These are phyloP conservation scores for Spathaspora hagerdaliae DNA, from an alignment of 805 yeast genomes.

Conservation along the genomic window DNA sequence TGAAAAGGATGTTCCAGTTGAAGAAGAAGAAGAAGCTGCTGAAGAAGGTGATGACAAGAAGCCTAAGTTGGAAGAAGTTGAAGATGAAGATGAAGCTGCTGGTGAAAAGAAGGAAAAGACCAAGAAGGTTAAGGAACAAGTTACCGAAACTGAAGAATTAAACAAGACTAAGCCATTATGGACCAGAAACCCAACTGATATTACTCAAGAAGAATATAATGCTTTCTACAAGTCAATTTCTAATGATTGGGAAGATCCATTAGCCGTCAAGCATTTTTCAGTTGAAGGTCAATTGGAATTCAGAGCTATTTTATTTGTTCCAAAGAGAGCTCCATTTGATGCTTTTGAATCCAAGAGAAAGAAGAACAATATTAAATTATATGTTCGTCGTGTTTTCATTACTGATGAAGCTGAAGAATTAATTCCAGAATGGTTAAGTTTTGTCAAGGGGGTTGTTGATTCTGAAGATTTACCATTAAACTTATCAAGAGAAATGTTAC, in stretches of 20 bases:
- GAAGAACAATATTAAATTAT: slow-evolving; percentile 97
- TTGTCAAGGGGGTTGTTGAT: slow-evolving; percentile 99
- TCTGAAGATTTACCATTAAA: slow-evolving; percentile 99
- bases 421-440: slow-evolving; percentile 97
- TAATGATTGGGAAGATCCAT: slow-evolving; percentile 99
- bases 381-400: slow-evolving; percentile 98
- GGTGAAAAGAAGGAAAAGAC: slow-evolving; percentile 70
- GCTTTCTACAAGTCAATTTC: slow-evolving; percentile 99
- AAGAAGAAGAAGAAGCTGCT: slow-evolving; percentile 42
- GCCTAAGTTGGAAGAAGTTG: slow-evolving; percentile 74
- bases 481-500: slow-evolving; percentile 99
- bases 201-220: slow-evolving; percentile 96
- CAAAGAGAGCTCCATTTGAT: slow-evolving; percentile 99
- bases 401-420: slow-evolving; percentile 99
- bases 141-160: slow-evolving; percentile 94
- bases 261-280: slow-evolving; percentile 98
- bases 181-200: slow-evolving; percentile 98
- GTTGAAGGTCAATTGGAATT: slow-evolving; percentile 99
- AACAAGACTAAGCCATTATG: slow-evolving; percentile 99
- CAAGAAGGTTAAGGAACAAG: slow-evolving; percentile 88
- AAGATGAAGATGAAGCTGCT: slow-evolving; percentile 68
- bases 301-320: slow-evolving; percentile 95
- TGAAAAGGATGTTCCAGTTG: slow-evolving; percentile 93
- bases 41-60: slow-evolving; percentile 38
- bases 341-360: slow-evolving; percentile 97